Base-by-base conservation (phyloP, 352 stramenopile genomes). In the Globisporangium paroecandrum region DNA sequence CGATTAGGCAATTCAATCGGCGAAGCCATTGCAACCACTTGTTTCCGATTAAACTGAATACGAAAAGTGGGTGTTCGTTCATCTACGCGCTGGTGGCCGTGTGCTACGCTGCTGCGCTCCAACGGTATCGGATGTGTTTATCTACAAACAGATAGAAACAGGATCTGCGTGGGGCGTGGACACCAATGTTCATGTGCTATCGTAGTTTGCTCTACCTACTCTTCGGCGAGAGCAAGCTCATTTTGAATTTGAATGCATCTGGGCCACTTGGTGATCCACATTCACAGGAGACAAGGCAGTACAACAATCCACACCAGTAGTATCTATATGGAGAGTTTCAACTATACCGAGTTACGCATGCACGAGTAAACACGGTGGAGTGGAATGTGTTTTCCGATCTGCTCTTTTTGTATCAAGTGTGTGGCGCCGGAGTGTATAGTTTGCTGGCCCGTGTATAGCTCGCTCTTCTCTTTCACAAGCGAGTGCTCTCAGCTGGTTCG, bases 401-500 rank as follows among this genome's bases (percentile, higher is more conserved):
- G 43, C 15, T 51, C 15, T 51, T 49, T 49, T n/a, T 22, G 38
- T 46, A 51, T 51, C 43, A 6, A 51, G 43, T 10, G 6, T 9
- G 43, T 22, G 41, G 15, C 15, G 9, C 15, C 15, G 6, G 15
- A 20, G 43, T 18, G 43, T 51, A 51, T 51, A 51, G 18, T 20
- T 51, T 20, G 43, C 43, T 51, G 18, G 18, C 43, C 0, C 15
- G 43, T 20, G 43, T 51, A 51, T 51, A 51, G 18, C 43, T n/a
- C 18, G 43, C 43, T 49, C 41, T 49, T 18, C 15, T 49, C 15
- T 46, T 18, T 25, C 38, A 58, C 24, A 34, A 59, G 8, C 54
- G 13, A 55, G 47, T 15, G 55, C 27, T 18, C 27, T 43, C 59
- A 58, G 59, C 38, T 58, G 59, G 59, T 46, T 57, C 25, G 43